Evolutionary conservation across 2,329 filamentous ascomycete genomes (phyloP), one percentile per base, ranked within the genome.

Genomic region (Gnomoniopsis sp.): DNA sequence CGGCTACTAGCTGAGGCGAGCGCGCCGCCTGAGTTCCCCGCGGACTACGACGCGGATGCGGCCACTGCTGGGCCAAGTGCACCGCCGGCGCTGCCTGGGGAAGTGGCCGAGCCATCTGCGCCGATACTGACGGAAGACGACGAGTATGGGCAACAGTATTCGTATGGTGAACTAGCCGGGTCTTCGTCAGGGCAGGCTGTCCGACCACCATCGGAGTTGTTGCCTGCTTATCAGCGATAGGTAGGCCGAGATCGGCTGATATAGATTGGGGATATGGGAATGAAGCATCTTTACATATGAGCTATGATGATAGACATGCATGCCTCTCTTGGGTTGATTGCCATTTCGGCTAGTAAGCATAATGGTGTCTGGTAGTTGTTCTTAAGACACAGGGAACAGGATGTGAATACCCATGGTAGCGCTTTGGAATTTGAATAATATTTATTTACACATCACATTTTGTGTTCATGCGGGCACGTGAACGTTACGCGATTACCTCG

Each of bases 1-100:
- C 78, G 87, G 41, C 71, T 90, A n/a, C 75, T 89, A 60, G 75
- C 79, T 53, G 81, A 88, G 66, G 84, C 83, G 8, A 89, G 87
- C 69, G 83, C 84, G 10, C 88, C 88, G 4, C 81, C 80, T 3
- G 78, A 81, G 12, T 81, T 85, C 48, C 81, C 81, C 0, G 77
- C 80, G 6, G 83, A 86, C 63, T 77, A 77, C 60, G 76, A 79
- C 21, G 66, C 70, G 33, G 69, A 68, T 44, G 66, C 66, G 11
- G 70, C 22, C 0, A 22, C 22, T 6, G 55, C 61, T 8, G 66
- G 55, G 19, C 61, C 60, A 21, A 60, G 66, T 11, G 65, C 62
- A 34, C 68, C 59, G 49, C 53, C 64, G 38, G 54, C 64, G 46
- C 53, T 55, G 26, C 68, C 69, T n/a, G 65, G 63, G 11, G 60